A percentile compares a stretch with the other conserved stretches of the same genome.
phyloP scores from a whole-genome alignment of 2,329 filamentous ascomycete genomes.

The Fusarium succisae region DNA sequence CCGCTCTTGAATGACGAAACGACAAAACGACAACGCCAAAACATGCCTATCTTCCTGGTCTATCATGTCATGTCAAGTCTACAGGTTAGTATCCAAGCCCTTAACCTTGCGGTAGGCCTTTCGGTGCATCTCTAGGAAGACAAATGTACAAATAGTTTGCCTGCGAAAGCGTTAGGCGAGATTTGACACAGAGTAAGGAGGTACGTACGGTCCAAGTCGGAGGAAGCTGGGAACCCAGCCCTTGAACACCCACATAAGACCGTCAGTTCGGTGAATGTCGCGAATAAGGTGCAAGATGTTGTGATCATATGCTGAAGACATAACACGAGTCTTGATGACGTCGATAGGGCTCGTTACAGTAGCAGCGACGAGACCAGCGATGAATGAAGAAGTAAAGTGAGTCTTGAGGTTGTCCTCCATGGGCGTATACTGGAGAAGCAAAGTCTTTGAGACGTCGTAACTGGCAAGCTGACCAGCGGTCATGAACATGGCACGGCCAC shows the following conservation, averaged over 20 bases:
- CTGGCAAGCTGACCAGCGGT: slow-evolving; percentile 84
- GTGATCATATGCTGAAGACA: slow-evolving; percentile 69
- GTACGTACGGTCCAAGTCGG: slow-evolving; percentile 68
- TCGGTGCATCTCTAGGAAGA: slow-evolving; percentile 89
- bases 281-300: slow-evolving; percentile 68
- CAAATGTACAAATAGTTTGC: slow-evolving; percentile 87
- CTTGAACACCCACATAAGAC: slow-evolving; percentile 85
- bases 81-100: slow-evolving; percentile 47
- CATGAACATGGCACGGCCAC: slow-evolving; percentile 84
- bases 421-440: slow-evolving; percentile 72
- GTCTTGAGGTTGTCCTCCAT: slow-evolving; percentile 77
- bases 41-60: slow-evolving; percentile 30
- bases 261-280: slow-evolving; percentile 76
- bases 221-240: slow-evolving; percentile 86
- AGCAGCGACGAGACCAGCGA: slow-evolving; percentile 84
- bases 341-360: slow-evolving; percentile 87
- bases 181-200: neutral
- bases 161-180: slow-evolving; percentile 48
- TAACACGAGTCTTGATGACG: slow-evolving; percentile 89
- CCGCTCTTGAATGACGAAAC: slow-evolving; percentile 21
- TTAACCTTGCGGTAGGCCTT: slow-evolving; percentile 72
- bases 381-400: slow-evolving; percentile 80
- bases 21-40: slow-evolving; percentile 38
- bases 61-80: slow-evolving; percentile 32
- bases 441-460: slow-evolving; percentile 83